Base-by-base conservation (phyloP, 225 moss, liverwort and hornwort genomes). In the Pleurozium schreberi region DNA sequence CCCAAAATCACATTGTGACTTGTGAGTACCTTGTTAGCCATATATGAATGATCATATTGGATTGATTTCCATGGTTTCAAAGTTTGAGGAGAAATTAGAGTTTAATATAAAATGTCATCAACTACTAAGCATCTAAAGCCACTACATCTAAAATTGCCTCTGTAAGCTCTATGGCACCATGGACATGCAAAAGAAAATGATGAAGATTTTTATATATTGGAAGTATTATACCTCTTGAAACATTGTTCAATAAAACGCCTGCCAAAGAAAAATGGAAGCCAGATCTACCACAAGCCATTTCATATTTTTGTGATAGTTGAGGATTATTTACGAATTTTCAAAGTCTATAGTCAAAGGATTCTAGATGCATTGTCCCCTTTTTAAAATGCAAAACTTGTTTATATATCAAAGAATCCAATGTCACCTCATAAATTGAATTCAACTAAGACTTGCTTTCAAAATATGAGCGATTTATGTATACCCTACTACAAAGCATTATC, bases 221-320 rank as follows among this genome's bases (percentile, higher is more conserved):
- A 70, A 8, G 26, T 42, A 70, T 70, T 70, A 28, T 2, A 28
- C 17, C 3, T 73, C 6, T 43, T 27, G 9, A 71, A 71, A 27
- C 43, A 43, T 43, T 71, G 27, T 16, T 27, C 1, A 43, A 0
- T 43, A 15, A 43, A 43, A 43, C 5, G 3, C 27, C 27, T 43
- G 3, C n/a, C n/a, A 70, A 71, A 45, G 25, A 15, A 71, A 27
- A 27, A 71, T 0, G 3, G 5, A 42, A 26, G 26, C 1, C 40
- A 1, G 0, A 69, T 40, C 23, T 22, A 71, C 27, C 1, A 1
- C 42, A 27, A 42, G 43, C 8, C 1, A 0, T 15, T 70, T 70
- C 15, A 14, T 70, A 14, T 1, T 26, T 71, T 43, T 5, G 2
- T 3, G 1, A 28, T 15, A 71, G 5, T 0, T 27, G 0, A 43